phyloP scores from a whole-genome alignment of 2,329 filamentous ascomycete species.

The Eutypella sp. region DNA sequence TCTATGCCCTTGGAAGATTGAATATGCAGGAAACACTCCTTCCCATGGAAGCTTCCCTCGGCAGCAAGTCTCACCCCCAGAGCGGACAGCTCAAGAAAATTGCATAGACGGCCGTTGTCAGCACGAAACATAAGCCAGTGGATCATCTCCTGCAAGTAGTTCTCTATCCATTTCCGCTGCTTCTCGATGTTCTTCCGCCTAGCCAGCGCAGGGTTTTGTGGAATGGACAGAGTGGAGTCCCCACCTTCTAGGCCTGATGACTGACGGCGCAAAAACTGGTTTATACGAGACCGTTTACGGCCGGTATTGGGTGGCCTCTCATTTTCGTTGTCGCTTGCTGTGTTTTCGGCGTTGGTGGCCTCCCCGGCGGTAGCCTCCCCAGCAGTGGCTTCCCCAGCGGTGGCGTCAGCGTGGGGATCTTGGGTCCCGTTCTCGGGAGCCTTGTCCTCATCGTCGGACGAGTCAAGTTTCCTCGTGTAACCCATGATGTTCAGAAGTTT shows the following conservation, averaged over 20 bases:
- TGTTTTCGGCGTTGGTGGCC: conserved; percentile 53
- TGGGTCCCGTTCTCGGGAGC: conserved; percentile 32
- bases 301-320: conserved; percentile 45
- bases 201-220: conserved; percentile 48
- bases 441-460: conserved; percentile 69
- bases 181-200: conserved; percentile 68
- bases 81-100: conserved; percentile 91
- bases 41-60: conserved; percentile 95
- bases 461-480: conserved; percentile 70
- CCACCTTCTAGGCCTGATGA: conserved; percentile 46
- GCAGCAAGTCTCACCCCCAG: conserved; percentile 89
- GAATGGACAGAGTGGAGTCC: conserved; percentile 36
- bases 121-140: conserved; percentile 94
- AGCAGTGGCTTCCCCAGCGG: conserved; percentile 36
- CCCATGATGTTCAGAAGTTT: conserved; percentile 87
- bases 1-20: conserved; percentile 86
- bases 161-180: conserved; percentile 80
- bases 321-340: conserved; percentile 64
- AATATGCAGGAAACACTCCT: conserved; percentile 91
- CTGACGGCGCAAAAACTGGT: conserved; percentile 48
- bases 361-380: conserved; percentile 38
- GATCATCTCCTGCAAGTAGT: conserved; percentile 89
- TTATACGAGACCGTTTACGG: conserved; percentile 48
- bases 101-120: conserved; percentile 92
- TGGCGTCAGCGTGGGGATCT: conserved; percentile 32